A percentile compares a stretch with the other conserved stretches of the same genome.
phyloP scores from a whole-genome alignment of 2,329 filamentous ascomycete genomes.

The Botryosphaeria agaves region DNA sequence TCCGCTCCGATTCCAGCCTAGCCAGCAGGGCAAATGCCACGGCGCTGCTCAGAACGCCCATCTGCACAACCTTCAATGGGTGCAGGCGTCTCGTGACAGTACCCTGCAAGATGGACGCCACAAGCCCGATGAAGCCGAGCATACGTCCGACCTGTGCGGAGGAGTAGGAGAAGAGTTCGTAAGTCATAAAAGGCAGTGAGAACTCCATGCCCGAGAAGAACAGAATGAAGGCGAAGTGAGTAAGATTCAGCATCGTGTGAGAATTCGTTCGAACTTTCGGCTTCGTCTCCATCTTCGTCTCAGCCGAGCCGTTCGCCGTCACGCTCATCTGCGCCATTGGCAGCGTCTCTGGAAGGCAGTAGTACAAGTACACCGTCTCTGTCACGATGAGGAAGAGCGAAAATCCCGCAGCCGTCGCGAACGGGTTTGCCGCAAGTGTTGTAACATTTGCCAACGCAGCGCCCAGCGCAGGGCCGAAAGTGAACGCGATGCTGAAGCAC shows the following conservation, averaged over 20 bases:
- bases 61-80: slow-evolving; percentile 61
- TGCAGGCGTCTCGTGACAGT: slow-evolving; percentile 75
- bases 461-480: slow-evolving; percentile 82
- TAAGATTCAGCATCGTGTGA: slow-evolving; percentile 62
- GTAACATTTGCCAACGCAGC: slow-evolving; percentile 67
- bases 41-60: slow-evolving; percentile 63
- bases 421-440: slow-evolving; percentile 73
- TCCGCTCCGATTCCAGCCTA: slow-evolving; percentile 45
- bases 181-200: slow-evolving; percentile 92
- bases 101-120: slow-evolving; percentile 85
- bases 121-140: slow-evolving; percentile 77
- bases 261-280: slow-evolving; percentile 46
- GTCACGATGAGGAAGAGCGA: slow-evolving; percentile 68
- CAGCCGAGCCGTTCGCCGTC: slow-evolving; percentile 6
- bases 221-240: slow-evolving; percentile 81
- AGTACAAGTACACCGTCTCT: slow-evolving; percentile 80
- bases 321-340: slow-evolving; percentile 15
- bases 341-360: slow-evolving; percentile 71
- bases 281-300: slow-evolving; percentile 3
- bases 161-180: slow-evolving; percentile 73
- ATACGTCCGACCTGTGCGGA: slow-evolving; percentile 69
- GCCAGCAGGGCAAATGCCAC: slow-evolving; percentile 66
- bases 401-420: slow-evolving; percentile 80
- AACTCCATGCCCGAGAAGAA: slow-evolving; percentile 99
- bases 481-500: slow-evolving; percentile 95